Percentiles rank a stretch among this genome's conserved stretches.
phyloP scores from a whole-genome alignment of 1,139 yeast genomes.

The Geotrichum bryndzae region DNA sequence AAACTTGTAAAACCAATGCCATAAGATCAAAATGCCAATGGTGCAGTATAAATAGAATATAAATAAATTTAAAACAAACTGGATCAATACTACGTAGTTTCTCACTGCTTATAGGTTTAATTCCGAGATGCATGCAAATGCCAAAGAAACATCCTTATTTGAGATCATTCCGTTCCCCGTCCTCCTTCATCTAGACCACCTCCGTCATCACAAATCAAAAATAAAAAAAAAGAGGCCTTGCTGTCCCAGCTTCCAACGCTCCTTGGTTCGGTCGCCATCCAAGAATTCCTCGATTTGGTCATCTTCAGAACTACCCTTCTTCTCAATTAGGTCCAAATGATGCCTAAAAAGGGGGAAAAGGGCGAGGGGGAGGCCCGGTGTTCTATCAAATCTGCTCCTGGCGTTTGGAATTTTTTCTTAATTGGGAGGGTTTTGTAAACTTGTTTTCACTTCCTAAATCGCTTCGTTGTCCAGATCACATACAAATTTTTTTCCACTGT shows the following conservation, averaged over 20 bases:
- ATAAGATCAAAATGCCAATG: too few relatives aligned
- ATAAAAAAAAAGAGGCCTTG: not conserved
- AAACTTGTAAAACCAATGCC: too few relatives aligned
- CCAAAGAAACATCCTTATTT: too few relatives aligned
- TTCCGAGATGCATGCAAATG: too few relatives aligned
- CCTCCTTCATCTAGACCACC: too few relatives aligned
- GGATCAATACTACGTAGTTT: too few relatives aligned
- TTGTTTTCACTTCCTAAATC: not conserved
- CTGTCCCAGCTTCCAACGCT: not conserved
- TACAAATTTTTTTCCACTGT: not conserved
- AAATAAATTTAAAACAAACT: too few relatives aligned
- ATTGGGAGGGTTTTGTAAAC: not conserved
- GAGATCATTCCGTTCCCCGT: too few relatives aligned
- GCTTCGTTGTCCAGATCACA: not conserved
- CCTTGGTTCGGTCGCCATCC: not conserved
- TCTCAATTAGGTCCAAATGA: not conserved
- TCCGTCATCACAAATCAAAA: not conserved
- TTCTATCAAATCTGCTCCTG: not conserved
- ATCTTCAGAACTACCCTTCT: not conserved
- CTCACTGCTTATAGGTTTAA: too few relatives aligned
- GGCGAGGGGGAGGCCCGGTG: not conserved
- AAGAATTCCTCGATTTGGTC: not conserved
- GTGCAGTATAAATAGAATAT: too few relatives aligned
- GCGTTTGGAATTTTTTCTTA: not conserved
- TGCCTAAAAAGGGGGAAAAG: not conserved